Evolutionary conservation across 441 rosid species (phyloP).

Genomic region (Isatis lusitanica): DNA sequence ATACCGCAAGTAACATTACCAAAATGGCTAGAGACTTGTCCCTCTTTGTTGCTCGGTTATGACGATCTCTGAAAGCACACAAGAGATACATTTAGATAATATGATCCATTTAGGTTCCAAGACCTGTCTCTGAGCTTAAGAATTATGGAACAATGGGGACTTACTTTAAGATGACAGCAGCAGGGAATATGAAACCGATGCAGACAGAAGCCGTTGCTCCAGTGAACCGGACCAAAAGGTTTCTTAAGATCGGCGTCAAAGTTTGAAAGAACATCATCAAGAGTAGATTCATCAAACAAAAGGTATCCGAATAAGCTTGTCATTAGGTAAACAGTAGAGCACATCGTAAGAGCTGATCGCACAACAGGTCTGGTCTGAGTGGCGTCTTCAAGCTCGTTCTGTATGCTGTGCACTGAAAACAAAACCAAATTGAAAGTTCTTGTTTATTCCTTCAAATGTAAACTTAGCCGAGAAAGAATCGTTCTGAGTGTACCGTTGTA

Average conservation of each 20-base stretch:
- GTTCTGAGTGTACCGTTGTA: constrained; percentile 34
- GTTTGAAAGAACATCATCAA: constrained; percentile 74
- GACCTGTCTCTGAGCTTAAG: neutral
- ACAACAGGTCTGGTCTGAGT: constrained; percentile 58
- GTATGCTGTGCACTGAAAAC: constrained; percentile 56
- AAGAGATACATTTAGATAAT: neutral
- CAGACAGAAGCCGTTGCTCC: constrained; percentile 82
- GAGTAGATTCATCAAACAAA: constrained; percentile 63
- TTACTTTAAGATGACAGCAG: constrained; percentile 67
- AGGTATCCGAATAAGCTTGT: constrained; percentile 76
- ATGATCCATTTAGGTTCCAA: neutral
- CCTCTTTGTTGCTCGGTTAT: constrained; percentile 57
- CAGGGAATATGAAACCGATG: constrained; percentile 76
- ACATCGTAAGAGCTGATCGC: constrained; percentile 52
- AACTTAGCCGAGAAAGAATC: neutral
- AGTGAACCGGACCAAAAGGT: constrained; percentile 56
- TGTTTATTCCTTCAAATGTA: neutral
- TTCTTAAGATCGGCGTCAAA: constrained; percentile 62
- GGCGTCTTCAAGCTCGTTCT: constrained; percentile 66
- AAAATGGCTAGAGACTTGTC: constrained; percentile 59
- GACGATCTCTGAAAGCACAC: constrained; percentile 60
- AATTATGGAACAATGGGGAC: neutral
- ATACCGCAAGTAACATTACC: constrained; percentile 77
- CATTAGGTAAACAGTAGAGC: constrained; percentile 59
- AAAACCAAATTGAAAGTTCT: neutral